These are phyloP conservation scores for Cicer judaicum DNA, from an alignment of 306 rosid genomes.

Conservation along the genomic window DNA sequence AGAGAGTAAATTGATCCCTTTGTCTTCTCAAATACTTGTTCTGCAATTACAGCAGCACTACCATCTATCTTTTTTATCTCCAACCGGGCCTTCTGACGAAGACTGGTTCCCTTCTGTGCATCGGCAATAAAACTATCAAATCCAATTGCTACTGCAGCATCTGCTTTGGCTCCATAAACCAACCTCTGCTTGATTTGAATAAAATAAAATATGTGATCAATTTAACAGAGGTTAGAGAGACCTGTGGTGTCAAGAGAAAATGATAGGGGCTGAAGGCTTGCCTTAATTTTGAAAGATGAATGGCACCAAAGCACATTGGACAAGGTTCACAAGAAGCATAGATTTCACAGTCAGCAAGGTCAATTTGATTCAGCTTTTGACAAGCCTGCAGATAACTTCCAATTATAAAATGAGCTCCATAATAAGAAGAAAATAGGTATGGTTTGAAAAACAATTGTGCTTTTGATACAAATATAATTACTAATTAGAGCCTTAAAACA, in stretches of 20 bases:
- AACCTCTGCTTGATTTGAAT: slow-evolving; percentile 64
- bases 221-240: not conserved
- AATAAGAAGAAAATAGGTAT: not conserved
- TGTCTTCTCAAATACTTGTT: slow-evolving; percentile 88
- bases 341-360: slow-evolving; percentile 84
- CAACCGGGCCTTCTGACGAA: slow-evolving; percentile 70
- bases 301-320: slow-evolving; percentile 97
- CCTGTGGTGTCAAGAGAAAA: slow-evolving; percentile 8
- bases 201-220: not conserved
- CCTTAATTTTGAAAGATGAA: slow-evolving; percentile 88
- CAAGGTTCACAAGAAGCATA: slow-evolving; percentile 97
- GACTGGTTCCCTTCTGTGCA: slow-evolving; percentile 80
- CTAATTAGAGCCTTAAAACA: not conserved
- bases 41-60: slow-evolving; percentile 73
- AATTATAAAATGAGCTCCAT: slow-evolving; percentile 33
- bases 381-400: slow-evolving; percentile 63
- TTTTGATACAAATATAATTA: not conserved
- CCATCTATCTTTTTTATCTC: slow-evolving; percentile 94
- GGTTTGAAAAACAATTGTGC: not conserved
- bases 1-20: slow-evolving; percentile 63
- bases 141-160: slow-evolving; percentile 84
- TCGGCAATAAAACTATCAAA: slow-evolving; percentile 83
- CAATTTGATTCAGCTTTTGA: slow-evolving; percentile 73
- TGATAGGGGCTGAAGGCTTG: slow-evolving; percentile 25
- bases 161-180: slow-evolving; percentile 91